Evolutionary conservation across 306 rosid genomes (phyloP).

Genomic region (Medicago lupulina): DNA sequence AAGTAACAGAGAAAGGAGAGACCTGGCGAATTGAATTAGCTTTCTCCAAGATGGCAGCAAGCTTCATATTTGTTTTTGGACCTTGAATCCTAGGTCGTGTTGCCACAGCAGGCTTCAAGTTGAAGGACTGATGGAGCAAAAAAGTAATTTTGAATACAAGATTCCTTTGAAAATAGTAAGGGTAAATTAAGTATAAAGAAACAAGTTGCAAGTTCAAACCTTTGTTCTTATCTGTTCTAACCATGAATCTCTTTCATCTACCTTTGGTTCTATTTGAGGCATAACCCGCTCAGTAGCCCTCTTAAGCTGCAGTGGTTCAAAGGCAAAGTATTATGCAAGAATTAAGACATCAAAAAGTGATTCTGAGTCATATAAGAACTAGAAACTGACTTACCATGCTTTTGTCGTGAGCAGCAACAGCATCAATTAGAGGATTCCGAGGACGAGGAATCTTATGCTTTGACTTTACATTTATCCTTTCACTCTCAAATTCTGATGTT

Average conservation of each 20-base stretch:
- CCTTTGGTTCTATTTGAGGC: conserved; percentile 66
- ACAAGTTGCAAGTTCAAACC: conserved; percentile 59
- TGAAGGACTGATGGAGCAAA: conserved; percentile 76
- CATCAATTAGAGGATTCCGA: conserved; percentile 94
- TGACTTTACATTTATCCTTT: conserved; percentile 59
- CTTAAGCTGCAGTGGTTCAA: conserved; percentile 75
- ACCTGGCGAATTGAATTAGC: conserved; percentile 99
- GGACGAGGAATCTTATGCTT: conserved; percentile 82
- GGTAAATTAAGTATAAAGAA: conserved; percentile 18
- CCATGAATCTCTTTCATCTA: conserved; percentile 82
- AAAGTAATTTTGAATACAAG: conserved; percentile 15
- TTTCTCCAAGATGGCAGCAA: conserved; percentile 94
- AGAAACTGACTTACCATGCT: conserved; percentile 73
- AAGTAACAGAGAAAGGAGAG: conserved; percentile 33
- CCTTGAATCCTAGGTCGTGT: conserved; percentile 83
- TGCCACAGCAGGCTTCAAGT: conserved; percentile 76
- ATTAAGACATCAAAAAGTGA: conserved; percentile 38
- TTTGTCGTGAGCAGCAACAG: conserved; percentile 93
- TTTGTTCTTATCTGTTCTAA: conserved; percentile 91
- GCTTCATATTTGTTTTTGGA: conserved; percentile 84
- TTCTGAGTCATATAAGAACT: conserved; percentile 22
- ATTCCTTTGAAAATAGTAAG: conserved; percentile 15
- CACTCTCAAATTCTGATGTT: conserved; percentile 59
- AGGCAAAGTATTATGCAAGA: conserved; percentile 40
- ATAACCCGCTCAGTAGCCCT: conserved; percentile 75